phyloP scores from a whole-genome alignment of 129 eudicot species.

The Erigeron canadensis region DNA sequence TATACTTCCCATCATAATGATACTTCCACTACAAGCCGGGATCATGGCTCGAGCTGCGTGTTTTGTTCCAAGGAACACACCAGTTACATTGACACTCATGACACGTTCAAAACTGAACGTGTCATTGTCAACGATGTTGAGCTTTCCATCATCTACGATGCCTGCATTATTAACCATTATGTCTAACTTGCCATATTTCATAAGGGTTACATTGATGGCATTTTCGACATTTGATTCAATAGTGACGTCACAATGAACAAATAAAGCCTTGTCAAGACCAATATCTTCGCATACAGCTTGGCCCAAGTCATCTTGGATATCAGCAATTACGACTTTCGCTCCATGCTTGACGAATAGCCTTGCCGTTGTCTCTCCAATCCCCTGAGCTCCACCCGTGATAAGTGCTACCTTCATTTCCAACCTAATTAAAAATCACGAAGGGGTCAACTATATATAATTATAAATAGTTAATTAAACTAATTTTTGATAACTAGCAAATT shows the following conservation, averaged over 20 bases:
- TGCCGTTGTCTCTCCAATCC: conserved; percentile 9
- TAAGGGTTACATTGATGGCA: conserved; percentile 23
- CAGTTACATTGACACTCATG: conserved; percentile 17
- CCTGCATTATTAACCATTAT: conserved; percentile 38
- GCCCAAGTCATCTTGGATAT: background rate
- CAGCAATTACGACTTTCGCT: conserved; percentile 9
- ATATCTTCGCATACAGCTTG: conserved; percentile 1
- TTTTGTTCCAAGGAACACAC: conserved; percentile 25
- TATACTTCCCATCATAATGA: conserved; percentile 25
- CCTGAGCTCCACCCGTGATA: conserved; percentile 9
- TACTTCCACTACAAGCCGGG: conserved; percentile 18
- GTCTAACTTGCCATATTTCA: conserved; percentile 20
- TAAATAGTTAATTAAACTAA: no score
- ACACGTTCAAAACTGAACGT: background rate
- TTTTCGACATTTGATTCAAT: conserved; percentile 25
- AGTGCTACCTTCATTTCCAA: conserved; percentile 7
- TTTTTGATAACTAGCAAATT: no score
- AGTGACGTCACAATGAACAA: conserved; percentile 4
- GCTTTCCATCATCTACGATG: conserved; percentile 1
- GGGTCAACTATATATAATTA: no score
- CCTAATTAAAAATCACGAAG: background rate
- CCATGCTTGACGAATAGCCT: conserved; percentile 13
- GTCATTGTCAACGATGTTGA: background rate
- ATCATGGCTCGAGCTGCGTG: conserved; percentile 31
- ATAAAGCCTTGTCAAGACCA: conserved; percentile 1